Base-by-base conservation (phyloP, 257 asterid species). In the Solanum chiquidenum region DNA sequence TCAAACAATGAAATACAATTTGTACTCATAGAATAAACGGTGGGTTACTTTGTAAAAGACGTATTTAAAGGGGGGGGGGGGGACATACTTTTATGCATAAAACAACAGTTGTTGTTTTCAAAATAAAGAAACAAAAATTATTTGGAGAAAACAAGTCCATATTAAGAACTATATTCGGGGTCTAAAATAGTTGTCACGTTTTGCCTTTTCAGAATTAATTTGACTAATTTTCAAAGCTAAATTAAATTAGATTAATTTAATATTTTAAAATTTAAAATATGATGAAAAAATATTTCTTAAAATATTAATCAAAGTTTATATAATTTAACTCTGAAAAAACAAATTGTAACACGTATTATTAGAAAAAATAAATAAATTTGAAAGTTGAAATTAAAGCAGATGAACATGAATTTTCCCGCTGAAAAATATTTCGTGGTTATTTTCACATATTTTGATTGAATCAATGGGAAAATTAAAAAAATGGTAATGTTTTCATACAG, bases 381-480 rank as follows among this genome's bases (percentile, higher is more conserved):
- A 13, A 68, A 13, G 37, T 68, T 68, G 37, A 64, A 64, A 27
- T 64, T 64, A 25, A 23, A n/a, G 5, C 1, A 3, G 49, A 34
- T 55, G 9, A 62, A 62, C 31, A 9, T 21, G 71, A 62, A 62
- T 9, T 23, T 49, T 14, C 3, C 58, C 0, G 1, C 21, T 4
- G 0, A 0, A 1, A 49, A 13, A 49, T 14, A 2, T 49, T 49
- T 2, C 0, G 2, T 55, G n/a, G n/a, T 3, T 18, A 55, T 18
- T 55, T 55, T 2, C 4, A 18, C 0, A 55, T 55, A 55, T 55
- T 20, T 18, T 20, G 0, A 52, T 34, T 55, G 23, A 55, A 7
- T 55, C 9, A 0, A 16, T 52, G 23, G 7, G 1, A 52, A 52
- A 16, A 52, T 52, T 16, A 16, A 16, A 16, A 49, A 49, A 16